phyloP scores from a whole-genome alignment of 2,329 filamentous ascomycete genomes.

The Aschersonia sp. region DNA sequence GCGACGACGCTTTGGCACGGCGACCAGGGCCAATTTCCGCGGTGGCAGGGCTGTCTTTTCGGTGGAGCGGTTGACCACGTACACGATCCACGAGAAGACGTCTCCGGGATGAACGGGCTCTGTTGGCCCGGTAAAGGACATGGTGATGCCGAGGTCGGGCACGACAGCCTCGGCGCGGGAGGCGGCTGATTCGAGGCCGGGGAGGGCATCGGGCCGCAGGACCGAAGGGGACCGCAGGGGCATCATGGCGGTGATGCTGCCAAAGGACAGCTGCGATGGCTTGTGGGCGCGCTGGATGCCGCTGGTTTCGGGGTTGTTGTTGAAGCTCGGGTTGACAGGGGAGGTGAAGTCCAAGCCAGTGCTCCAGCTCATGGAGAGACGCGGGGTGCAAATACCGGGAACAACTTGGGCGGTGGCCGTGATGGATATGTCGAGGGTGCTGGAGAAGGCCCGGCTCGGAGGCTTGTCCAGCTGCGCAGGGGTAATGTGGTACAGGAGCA shows the following conservation, averaged over 20 bases:
- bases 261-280: conserved; percentile 49
- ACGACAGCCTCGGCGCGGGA: conserved; percentile 29
- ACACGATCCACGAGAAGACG: conserved; percentile 57
- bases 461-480: conserved; percentile 32
- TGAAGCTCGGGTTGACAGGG: conserved; percentile 49
- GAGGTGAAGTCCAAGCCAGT: conserved; percentile 55
- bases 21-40: conserved; percentile 56
- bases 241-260: conserved; percentile 32
- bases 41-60: conserved; percentile 26
- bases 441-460: conserved; percentile 27
- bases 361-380: conserved; percentile 51
- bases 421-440: conserved; percentile 44
- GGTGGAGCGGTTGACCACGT: conserved; percentile 58
- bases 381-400: conserved; percentile 42
- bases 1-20: conserved; percentile 49
- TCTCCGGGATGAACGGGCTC: conserved; percentile 45
- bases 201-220: conserved; percentile 44
- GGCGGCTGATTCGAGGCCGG: conserved; percentile 39
- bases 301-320: conserved; percentile 30
- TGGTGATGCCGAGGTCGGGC: conserved; percentile 54
- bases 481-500: conserved; percentile 54
- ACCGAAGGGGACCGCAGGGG: conserved; percentile 44
- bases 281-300: conserved; percentile 47
- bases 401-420: conserved; percentile 41
- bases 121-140: conserved; percentile 54